These are phyloP conservation scores for Phaeosphaeriaceae sp. DNA, from an alignment of 2,329 filamentous ascomycete species.

Conservation along the genomic window DNA sequence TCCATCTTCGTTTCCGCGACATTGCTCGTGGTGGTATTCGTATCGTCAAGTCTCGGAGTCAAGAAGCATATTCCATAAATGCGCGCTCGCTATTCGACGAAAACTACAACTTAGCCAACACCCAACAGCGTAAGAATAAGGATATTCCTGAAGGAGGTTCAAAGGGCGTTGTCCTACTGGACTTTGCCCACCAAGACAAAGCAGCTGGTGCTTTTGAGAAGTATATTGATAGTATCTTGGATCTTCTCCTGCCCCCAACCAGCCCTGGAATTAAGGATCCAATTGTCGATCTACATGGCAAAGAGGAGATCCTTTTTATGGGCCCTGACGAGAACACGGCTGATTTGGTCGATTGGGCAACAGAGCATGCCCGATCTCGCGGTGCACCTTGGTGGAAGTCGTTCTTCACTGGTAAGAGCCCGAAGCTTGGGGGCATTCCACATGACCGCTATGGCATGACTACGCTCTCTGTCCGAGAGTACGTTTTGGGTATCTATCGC, in stretches of 20 bases:
- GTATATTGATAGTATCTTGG: conserved; percentile 98
- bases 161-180: conserved; percentile 95
- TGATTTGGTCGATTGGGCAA: conserved; percentile 98
- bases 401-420: conserved; percentile 99
- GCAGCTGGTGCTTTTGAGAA: conserved; percentile 94
- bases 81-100: conserved; percentile 96
- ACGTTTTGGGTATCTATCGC: conserved; percentile 94
- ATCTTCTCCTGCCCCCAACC: conserved; percentile 85
- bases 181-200: conserved; percentile 93
- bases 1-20: conserved; percentile 96
- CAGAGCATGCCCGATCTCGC: conserved; percentile 83
- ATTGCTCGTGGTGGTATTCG: conserved; percentile 96
- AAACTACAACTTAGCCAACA: conserved; percentile 98
- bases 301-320: conserved; percentile 98
- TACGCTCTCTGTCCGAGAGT: conserved; percentile 93
- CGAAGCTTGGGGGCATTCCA: conserved; percentile 92
- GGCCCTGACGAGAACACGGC: conserved; percentile 99
- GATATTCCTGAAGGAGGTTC: conserved; percentile 98
- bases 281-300: conserved; percentile 92
- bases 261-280: conserved; percentile 99
- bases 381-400: conserved; percentile 99
- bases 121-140: conserved; percentile 99
- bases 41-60: conserved; percentile 97
- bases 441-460: conserved; percentile 98
- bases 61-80: conserved; percentile 95